Percentiles rank a stretch among this genome's conserved stretches.
Evolutionary conservation across 2,329 filamentous ascomycete species (phyloP).

Genomic region (Ustilaginoidea virens): DNA sequence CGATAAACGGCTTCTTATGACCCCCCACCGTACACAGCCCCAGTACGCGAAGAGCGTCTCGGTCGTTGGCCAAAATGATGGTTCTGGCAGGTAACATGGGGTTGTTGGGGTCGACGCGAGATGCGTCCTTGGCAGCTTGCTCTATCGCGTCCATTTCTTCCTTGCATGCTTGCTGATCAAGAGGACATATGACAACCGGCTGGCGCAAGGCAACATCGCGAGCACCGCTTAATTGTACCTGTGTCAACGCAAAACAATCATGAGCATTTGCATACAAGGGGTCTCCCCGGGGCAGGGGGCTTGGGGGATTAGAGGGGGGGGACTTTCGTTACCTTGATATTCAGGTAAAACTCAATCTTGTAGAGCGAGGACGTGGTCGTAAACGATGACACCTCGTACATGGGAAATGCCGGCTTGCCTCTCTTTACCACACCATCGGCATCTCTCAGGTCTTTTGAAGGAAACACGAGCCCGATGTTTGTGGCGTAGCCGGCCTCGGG

Average conservation of each 20-base stretch:
- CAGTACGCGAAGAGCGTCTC: conserved; percentile 42
- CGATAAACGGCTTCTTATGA: conserved; percentile 50
- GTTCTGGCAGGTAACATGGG: conserved; percentile 79
- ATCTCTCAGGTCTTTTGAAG: conserved; percentile 76
- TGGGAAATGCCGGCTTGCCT: conserved; percentile 74
- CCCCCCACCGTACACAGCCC: conserved; percentile 48
- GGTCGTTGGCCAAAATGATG: conserved; percentile 68
- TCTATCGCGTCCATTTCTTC: conserved; percentile 98
- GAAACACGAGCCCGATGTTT: conserved; percentile 81
- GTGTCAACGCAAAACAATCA: background rate
- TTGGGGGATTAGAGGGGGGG: too few relatives aligned
- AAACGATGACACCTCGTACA: conserved; percentile 79
- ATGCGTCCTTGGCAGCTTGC: conserved; percentile 84
- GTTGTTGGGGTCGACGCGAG: conserved; percentile 72
- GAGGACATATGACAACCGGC: conserved; percentile 87
- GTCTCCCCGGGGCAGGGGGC: too few relatives aligned
- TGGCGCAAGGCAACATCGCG: conserved; percentile 80
- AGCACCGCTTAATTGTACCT: conserved; percentile 81
- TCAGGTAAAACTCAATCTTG: conserved; percentile 95
- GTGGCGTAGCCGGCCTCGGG: conserved; percentile 87
- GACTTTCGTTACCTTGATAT: conserved; percentile 83
- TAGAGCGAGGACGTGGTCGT: conserved; percentile 89
- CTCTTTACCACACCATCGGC: conserved; percentile 74
- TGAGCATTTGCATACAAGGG: too few relatives aligned
- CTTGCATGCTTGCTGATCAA: conserved; percentile 90